Base-by-base conservation (phyloP, 306 rosid species). In the Vicia sativa region DNA sequence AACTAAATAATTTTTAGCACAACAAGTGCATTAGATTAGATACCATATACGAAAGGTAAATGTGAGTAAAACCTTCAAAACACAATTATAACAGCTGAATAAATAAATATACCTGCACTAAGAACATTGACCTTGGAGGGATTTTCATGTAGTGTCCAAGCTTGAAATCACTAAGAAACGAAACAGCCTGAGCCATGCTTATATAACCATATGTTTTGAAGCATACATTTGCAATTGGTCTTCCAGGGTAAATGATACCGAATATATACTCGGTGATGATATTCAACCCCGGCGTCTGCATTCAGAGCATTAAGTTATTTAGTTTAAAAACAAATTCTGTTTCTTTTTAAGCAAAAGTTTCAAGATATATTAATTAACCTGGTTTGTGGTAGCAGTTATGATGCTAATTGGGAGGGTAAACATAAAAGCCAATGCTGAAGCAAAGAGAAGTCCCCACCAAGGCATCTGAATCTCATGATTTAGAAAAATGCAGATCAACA, bases 101-200 rank as follows among this genome's bases (percentile, higher is more conserved):
- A 6, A 45, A 38, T 37, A 37, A 26, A 60, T 15, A 13, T 79
- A 84, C 96, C 86, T 89, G 96, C 73, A 87, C 96, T 50, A 87
- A 68, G 78, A 89, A 89, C 96, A 89, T 89, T 43, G 93, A 89
- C 60, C 84, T 83, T 56, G 91, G 93, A 50, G 96, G 91, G 74
- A 89, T 89, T 81, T 89, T 89, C 91, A 83, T 83, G 81, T 89
- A 89, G 74, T 89, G 96, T 7, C 96, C 96, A 6, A 87, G 89
- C 81, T 89, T 87, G 81, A 89, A 89, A 76, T 89, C 96, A n/a
- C 66, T 62, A 3, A 89, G 93, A 65, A 89, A 89, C 75, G 96
- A 87, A 50, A 85, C 93, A 55, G 96, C 96, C 57, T 89, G 93
- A 23, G 87, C 71, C 84, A 81, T 87, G 78, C 93, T 89, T 66